Percentiles rank a stretch among this genome's conserved stretches.
Evolutionary conservation across 495 filamentous ascomycete species (phyloP).

Genomic region (Aspergillus sclerotiicarbonarius): DNA sequence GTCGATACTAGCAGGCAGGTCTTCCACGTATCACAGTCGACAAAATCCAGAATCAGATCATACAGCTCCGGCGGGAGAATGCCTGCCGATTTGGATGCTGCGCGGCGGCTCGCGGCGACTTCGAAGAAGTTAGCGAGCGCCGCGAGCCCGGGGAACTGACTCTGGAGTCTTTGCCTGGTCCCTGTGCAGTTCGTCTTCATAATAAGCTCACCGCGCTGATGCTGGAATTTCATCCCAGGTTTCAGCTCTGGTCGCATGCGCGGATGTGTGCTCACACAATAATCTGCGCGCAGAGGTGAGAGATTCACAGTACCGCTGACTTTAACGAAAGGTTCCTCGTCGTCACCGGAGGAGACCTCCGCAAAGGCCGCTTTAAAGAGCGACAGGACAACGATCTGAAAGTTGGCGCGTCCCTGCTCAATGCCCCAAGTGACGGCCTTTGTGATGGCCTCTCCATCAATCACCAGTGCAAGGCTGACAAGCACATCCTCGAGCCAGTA

Average conservation of each 20-base stretch:
- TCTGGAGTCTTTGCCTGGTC: background rate
- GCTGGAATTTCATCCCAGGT: background rate
- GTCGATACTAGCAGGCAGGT: background rate
- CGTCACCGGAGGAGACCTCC: background rate
- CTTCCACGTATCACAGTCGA: constrained; percentile 9
- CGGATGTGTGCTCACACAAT: constrained; percentile 9
- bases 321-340: background rate
- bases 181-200: constrained; percentile 8
- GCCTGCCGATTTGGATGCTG: background rate
- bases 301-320: background rate
- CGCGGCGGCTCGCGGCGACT: constrained; percentile 1
- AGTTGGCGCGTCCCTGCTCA: background rate
- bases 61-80: background rate
- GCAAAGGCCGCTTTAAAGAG: constrained; percentile 5
- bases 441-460: constrained; percentile 3
- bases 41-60: constrained; percentile 7
- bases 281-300: constrained; percentile 4
- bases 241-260: constrained; percentile 3
- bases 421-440: constrained; percentile 6
- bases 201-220: constrained; percentile 1
- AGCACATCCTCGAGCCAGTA: constrained; percentile 8
- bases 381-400: constrained; percentile 8
- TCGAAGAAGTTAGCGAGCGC: constrained; percentile 9
- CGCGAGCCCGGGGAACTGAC: constrained; percentile 5
- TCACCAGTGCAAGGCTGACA: constrained; percentile 6